A percentile compares a stretch with the other conserved stretches of the same genome.
phyloP scores from a whole-genome alignment of 179 eudicot genomes.

The Corrigiola litoralis region DNA sequence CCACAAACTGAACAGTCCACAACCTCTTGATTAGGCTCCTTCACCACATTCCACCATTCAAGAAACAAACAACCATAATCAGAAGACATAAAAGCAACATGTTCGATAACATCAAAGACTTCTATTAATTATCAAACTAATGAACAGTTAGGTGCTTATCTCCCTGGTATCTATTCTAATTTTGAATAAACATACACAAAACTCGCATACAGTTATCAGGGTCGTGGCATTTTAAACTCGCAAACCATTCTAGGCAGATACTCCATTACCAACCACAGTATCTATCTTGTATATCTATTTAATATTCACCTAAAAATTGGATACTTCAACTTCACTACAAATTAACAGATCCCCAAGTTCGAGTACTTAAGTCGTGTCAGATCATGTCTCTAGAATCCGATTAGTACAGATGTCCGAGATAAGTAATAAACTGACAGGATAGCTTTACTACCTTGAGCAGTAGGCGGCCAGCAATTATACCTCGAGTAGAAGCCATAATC shows the following conservation, averaged over 20 bases:
- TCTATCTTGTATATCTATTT: too few species aligned
- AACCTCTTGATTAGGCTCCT: conserved; percentile 81
- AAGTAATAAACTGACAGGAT: not conserved
- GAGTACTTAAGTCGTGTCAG: too few species aligned
- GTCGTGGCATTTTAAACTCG: not conserved
- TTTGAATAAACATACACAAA: not conserved
- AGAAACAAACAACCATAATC: not conserved
- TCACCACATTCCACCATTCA: conserved; percentile 5
- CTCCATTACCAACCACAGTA: too few species aligned
- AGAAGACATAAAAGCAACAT: not conserved
- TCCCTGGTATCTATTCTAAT: too few species aligned
- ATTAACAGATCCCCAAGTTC: not conserved
- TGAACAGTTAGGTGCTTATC: too few species aligned
- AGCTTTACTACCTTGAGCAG: conserved; percentile 53
- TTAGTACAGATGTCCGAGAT: not conserved
- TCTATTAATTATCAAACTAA: too few species aligned
- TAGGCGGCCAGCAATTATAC: conserved; percentile 83
- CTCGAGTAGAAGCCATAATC: conserved; percentile 95
- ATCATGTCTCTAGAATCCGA: too few species aligned
- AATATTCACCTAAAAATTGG: not conserved
- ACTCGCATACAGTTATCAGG: not conserved
- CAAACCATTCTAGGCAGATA: too few species aligned
- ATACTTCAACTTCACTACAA: not conserved
- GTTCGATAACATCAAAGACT: not conserved
- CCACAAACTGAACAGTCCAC: conserved; percentile 86